phyloP scores from a whole-genome alignment of 257 asterid genomes.

The Echites panduratus region DNA sequence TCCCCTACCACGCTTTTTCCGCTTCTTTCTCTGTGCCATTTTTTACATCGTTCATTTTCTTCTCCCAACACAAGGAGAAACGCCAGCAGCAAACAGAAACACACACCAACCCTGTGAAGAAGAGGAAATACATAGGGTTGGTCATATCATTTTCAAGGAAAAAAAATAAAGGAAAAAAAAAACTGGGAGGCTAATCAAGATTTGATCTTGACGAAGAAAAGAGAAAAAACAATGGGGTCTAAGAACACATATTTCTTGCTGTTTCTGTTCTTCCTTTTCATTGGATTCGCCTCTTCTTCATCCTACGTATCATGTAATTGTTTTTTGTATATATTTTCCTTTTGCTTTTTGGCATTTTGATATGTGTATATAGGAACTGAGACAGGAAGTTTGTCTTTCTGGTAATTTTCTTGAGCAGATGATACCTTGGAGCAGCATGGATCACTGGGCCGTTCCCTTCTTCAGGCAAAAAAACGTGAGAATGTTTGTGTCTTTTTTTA shows the following conservation, averaged over 20 bases:
- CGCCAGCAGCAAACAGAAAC: neutral
- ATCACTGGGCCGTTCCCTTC: conserved; percentile 60
- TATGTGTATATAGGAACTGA: neutral
- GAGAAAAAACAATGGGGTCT: conserved; percentile 36
- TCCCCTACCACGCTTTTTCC: conserved; percentile 17
- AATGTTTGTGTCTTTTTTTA: neutral
- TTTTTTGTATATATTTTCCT: too few relatives aligned
- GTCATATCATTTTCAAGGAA: neutral
- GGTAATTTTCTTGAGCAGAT: conserved; percentile 33
- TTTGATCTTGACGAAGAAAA: conserved; percentile 21
- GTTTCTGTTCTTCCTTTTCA: conserved; percentile 43
- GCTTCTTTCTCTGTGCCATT: conserved; percentile 5
- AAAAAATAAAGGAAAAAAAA: neutral
- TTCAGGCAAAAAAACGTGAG: conserved; percentile 66
- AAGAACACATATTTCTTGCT: conserved; percentile 26
- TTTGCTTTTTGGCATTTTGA: too few relatives aligned
- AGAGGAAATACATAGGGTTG: conserved; percentile 3
- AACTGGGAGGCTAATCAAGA: neutral
- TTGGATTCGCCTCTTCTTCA: conserved; percentile 47
- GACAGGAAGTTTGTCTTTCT: neutral
- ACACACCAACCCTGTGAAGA: conserved; percentile 14
- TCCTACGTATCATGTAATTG: conserved; percentile 53
- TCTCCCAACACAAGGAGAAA: neutral
- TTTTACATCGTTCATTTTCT: neutral
- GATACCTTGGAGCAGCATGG: conserved; percentile 37